Evolutionary conservation across 208 protist genomes (phyloP).

Genomic region (Wallacemonas sp.): DNA sequence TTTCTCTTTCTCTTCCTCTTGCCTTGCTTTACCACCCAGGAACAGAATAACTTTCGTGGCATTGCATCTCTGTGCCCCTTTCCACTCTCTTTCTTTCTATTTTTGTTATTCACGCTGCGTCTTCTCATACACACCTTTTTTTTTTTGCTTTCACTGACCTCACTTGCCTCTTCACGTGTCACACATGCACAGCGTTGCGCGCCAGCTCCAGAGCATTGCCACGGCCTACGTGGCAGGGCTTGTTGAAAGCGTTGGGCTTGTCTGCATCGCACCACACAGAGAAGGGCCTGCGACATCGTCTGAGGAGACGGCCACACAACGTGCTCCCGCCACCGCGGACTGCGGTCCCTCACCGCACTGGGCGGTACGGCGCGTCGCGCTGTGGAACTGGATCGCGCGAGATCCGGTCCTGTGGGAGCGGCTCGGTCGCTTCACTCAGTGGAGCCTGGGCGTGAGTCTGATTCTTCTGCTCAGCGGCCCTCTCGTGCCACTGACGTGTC

Average conservation of each 20-base stretch:
- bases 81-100: conserved; percentile 3
- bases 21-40: too few relatives aligned
- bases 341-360: too few relatives aligned
- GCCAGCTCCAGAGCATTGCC: too few relatives aligned
- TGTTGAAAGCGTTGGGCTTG: neutral
- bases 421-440: neutral
- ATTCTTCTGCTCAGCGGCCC: neutral
- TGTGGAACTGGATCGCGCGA: neutral
- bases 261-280: neutral
- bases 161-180: too few relatives aligned
- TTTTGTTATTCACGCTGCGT: conserved; percentile 15
- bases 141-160: too few relatives aligned
- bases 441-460: neutral
- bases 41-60: too few relatives aligned
- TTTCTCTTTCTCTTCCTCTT: neutral
- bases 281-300: too few relatives aligned
- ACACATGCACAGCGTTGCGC: too few relatives aligned
- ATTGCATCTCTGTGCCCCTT: too few relatives aligned
- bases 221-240: conserved; percentile 11
- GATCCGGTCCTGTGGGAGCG: neutral
- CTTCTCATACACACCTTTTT: too few relatives aligned
- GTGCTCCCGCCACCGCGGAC: too few relatives aligned
- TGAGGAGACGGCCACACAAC: too few relatives aligned
- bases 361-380: neutral
- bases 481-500: neutral